Percentiles rank a stretch among this genome's conserved stretches.
Evolutionary conservation across 2,329 filamentous ascomycete species (phyloP).

Genomic region (Aspergillus sp.): DNA sequence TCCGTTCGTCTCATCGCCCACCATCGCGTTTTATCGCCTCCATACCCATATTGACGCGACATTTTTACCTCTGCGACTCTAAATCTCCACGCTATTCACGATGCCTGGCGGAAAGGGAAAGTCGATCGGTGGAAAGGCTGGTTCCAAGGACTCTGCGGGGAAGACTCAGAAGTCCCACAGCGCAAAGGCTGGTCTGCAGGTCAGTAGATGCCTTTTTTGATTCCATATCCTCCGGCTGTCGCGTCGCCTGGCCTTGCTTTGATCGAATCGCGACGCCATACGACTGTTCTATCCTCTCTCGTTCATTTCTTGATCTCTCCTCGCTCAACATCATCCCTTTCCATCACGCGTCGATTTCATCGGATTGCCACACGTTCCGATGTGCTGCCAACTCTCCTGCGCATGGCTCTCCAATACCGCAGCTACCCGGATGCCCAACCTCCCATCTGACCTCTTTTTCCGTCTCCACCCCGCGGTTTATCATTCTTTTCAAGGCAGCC

Average conservation of each 20-base stretch:
- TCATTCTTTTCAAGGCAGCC: too few relatives aligned
- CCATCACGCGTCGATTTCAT: background rate
- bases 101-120: slow-evolving; percentile 94
- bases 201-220: slow-evolving; percentile 51
- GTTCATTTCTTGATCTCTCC: background rate
- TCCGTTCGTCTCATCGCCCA: slow-evolving; percentile 29
- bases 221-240: background rate
- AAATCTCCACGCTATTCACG: slow-evolving; percentile 28
- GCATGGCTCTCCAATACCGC: background rate
- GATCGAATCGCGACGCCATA: background rate
- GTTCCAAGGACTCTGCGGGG: slow-evolving; percentile 76
- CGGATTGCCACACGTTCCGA: background rate
- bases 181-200: slow-evolving; percentile 91
- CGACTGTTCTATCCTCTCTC: background rate
- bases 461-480: background rate
- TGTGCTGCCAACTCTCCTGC: background rate
- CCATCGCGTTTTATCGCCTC: slow-evolving; percentile 21
- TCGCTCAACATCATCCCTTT: background rate
- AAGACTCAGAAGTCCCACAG: slow-evolving; percentile 94
- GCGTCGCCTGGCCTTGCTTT: background rate
- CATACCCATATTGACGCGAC: slow-evolving; percentile 24
- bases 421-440: background rate
- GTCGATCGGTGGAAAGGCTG: slow-evolving; percentile 85
- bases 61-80: slow-evolving; percentile 23
- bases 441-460: background rate